Evolutionary conservation across 768 basidiomycete species (phyloP).

Genomic region (Hysterangium stoloniferum): DNA sequence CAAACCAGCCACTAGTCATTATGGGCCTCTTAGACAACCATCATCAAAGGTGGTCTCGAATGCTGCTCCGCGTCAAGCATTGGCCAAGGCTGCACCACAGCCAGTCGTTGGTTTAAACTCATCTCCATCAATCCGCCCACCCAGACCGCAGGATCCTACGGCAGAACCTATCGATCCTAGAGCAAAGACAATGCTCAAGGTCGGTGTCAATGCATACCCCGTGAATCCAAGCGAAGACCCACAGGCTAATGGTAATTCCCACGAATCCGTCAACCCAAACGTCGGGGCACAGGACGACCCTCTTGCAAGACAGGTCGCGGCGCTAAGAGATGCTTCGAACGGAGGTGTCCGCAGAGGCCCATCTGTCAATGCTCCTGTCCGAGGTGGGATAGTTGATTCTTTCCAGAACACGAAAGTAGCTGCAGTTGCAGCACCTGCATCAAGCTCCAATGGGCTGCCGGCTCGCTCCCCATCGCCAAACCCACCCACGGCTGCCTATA

Average conservation of each 20-base stretch:
- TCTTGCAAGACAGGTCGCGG: slow-evolving; percentile 56
- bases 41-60: neutral
- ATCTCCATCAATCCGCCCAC: neutral
- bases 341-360: slow-evolving; percentile 40
- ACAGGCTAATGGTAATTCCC: slow-evolving; percentile 31
- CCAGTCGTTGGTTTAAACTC: neutral
- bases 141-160: slow-evolving; percentile 27
- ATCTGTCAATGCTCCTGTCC: neutral
- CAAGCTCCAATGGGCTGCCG: slow-evolving; percentile 52
- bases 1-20: neutral
- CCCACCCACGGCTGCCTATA: slow-evolving; percentile 65
- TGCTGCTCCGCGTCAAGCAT: too few relatives aligned
- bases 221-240: slow-evolving; percentile 62
- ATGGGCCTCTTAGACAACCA: neutral
- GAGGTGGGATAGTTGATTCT: neutral
- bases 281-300: slow-evolving; percentile 47
- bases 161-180: slow-evolving; percentile 58
- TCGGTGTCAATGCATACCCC: slow-evolving; percentile 58
- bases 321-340: slow-evolving; percentile 32
- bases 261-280: slow-evolving; percentile 19
- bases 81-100: slow-evolving; percentile 1
- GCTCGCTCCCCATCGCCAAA: slow-evolving; percentile 67
- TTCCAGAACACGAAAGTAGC: neutral
- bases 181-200: slow-evolving; percentile 60
- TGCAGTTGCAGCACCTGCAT: neutral